Evolutionary conservation across 495 filamentous ascomycete genomes (phyloP).

Genomic region (Parachaetomium inaequale): DNA sequence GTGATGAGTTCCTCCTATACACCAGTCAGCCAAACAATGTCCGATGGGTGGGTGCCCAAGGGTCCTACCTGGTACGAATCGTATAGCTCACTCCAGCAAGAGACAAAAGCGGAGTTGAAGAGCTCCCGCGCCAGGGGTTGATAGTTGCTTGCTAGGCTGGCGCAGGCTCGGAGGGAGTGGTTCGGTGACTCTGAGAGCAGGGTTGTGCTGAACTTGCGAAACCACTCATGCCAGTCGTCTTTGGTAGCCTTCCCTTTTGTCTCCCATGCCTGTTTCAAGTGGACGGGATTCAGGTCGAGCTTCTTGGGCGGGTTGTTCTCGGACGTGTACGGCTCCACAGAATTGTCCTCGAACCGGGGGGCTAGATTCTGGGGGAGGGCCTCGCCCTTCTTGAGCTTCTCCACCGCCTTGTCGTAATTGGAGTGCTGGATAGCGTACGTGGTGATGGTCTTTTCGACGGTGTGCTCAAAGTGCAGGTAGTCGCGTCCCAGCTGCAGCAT

Average conservation of each 20-base stretch:
- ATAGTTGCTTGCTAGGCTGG: conserved; percentile 84
- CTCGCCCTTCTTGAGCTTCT: conserved; percentile 90
- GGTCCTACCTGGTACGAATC: conserved; percentile 64
- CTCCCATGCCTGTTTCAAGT: conserved; percentile 97
- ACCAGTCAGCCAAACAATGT: not conserved
- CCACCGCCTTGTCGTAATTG: conserved; percentile 86
- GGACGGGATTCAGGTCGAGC: conserved; percentile 91
- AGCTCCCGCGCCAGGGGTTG: conserved; percentile 86
- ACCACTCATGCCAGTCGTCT: conserved; percentile 99
- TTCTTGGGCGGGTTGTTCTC: conserved; percentile 85
- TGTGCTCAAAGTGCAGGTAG: conserved; percentile 87
- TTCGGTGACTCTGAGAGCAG: conserved; percentile 93
- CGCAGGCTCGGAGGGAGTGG: conserved; percentile 88
- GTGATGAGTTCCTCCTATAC: conserved; percentile 83
- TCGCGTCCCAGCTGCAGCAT: conserved; percentile 95
- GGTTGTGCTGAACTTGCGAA: conserved; percentile 91
- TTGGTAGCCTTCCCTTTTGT: conserved; percentile 90
- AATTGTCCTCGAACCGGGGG: conserved; percentile 71
- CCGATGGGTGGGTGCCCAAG: not conserved
- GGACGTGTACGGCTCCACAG: conserved; percentile 71
- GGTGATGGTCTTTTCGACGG: conserved; percentile 74
- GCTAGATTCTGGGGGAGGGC: conserved; percentile 90
- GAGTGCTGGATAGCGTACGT: conserved; percentile 70
- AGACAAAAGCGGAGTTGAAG: conserved; percentile 98
- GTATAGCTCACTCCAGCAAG: conserved; percentile 97